Base-by-base conservation (phyloP, 2,329 filamentous ascomycete genomes). In the Aspergillus neotritici region DNA sequence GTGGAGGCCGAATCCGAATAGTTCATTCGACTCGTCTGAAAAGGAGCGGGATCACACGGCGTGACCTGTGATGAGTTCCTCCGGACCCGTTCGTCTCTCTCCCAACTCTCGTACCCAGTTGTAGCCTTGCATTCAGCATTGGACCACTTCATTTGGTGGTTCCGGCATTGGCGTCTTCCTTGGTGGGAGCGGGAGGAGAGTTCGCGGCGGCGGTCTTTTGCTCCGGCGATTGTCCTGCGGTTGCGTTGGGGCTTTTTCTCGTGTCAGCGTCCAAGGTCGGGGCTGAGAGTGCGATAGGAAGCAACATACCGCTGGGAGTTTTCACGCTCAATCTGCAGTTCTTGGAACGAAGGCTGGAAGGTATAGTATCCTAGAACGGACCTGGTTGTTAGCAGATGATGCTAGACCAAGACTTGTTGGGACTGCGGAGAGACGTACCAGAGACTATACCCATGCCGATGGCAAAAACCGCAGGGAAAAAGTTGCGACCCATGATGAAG, bases 331-430 rank as follows among this genome's bases (percentile, higher is more conserved):
- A 47, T 40, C 16, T 67, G 58, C 29, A 67, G 53, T 36, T 69
- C 57, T 34, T 61, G 55, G 34, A 69, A 61, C 14, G 66, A 61
- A 15, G 68, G 68, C 40, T 70, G 64, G 56, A 71, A 71, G 41
- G 63, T 64, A 49, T 69, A 65, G 51, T 70, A 70, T 33, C 68
- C 68, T 71, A 49, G 29, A 40, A 36, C 36, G 38, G 44, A 45
- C 50, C 21, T 31, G 39, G 28, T 33, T 16, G 41, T 51, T 50
- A 56, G 51, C 29, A 41, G 35, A 37, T 12, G 4, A 30, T 3
- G 16, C 16, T 36, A 3, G 6, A 25, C 21, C 7, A 9, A 9
- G 21, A 25, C 4, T 25, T 25, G 21, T 6, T 25, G 3, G 21
- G 21, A 9, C 7, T 25, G 5, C 5, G 21, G 21, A 25, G 7